These are phyloP conservation scores for Hyparrhenia diplandra DNA, from an alignment of 176 grass and related monocot species.

Conservation along the genomic window DNA sequence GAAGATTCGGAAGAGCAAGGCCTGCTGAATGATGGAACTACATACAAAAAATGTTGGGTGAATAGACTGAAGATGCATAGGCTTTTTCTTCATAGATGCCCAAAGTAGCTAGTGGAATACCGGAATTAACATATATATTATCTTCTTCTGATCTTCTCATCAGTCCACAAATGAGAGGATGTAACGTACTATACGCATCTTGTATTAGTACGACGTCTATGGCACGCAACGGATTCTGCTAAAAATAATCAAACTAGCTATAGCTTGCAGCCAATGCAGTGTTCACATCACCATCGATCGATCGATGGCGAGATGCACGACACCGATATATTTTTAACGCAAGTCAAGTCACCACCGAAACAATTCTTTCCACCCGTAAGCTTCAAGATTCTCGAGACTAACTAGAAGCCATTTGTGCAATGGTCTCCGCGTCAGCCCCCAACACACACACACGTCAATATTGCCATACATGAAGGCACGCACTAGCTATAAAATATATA, in stretches of 20 bases:
- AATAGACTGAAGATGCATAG: background rate
- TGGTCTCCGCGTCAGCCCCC: constrained; percentile 31
- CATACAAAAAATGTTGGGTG: background rate
- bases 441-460: background rate
- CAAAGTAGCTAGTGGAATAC: background rate
- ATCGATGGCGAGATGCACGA: constrained; percentile 1
- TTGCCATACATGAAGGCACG: constrained; percentile 14
- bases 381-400: background rate
- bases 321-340: background rate
- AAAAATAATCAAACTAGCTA: background rate
- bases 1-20: no score
- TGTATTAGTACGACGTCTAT: background rate
- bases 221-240: background rate
- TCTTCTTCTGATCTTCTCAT: background rate
- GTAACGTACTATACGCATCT: background rate
- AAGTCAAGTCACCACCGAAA: constrained; percentile 15
- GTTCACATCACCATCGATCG: background rate
- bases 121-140: background rate
- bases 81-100: background rate
- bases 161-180: background rate
- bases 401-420: background rate
- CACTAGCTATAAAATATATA: background rate
- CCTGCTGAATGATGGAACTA: no score
- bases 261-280: background rate
- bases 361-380: constrained; percentile 23